Evolutionary conservation across 2,329 filamentous ascomycete species (phyloP).

Genomic region (Xylariomycetidae sp.): DNA sequence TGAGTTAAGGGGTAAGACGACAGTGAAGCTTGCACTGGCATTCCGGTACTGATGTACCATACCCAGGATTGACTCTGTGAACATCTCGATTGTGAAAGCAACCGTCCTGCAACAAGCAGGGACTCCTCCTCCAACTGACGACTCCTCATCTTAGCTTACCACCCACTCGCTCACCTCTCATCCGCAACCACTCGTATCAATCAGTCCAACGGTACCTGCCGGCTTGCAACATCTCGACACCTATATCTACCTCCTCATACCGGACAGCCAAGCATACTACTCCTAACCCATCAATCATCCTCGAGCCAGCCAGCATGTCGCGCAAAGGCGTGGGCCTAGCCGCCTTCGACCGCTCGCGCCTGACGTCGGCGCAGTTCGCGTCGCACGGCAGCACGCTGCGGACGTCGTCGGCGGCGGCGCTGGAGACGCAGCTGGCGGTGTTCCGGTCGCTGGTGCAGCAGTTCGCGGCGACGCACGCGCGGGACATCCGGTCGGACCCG

Average conservation of each 20-base stretch:
- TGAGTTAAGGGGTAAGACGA: too few relatives aligned
- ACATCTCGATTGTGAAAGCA: too few relatives aligned
- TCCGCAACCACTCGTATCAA: too few relatives aligned
- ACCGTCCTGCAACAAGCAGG: too few relatives aligned
- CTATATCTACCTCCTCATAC: not conserved
- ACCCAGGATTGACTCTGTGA: too few relatives aligned
- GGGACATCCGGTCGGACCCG: constrained; percentile 93
- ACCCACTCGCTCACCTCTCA: too few relatives aligned
- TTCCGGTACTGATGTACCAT: too few relatives aligned
- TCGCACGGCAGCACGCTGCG: constrained; percentile 85
- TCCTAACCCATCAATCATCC: not conserved
- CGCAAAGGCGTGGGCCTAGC: constrained; percentile 85
- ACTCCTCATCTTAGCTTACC: too few relatives aligned
- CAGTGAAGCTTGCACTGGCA: too few relatives aligned
- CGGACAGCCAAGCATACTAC: not conserved
- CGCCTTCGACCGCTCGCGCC: constrained; percentile 78
- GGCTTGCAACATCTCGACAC: too few relatives aligned
- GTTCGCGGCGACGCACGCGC: constrained; percentile 89
- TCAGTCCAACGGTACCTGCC: too few relatives aligned
- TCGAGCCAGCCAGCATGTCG: constrained; percentile 41
- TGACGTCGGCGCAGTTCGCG: constrained; percentile 84
- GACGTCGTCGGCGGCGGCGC: constrained; percentile 72
- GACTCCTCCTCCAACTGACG: too few relatives aligned
- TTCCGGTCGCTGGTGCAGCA: constrained; percentile 94
- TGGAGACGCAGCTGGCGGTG: constrained; percentile 89